phyloP scores from a whole-genome alignment of 257 asterid species.

The Ophiorrhiza pumila region DNA sequence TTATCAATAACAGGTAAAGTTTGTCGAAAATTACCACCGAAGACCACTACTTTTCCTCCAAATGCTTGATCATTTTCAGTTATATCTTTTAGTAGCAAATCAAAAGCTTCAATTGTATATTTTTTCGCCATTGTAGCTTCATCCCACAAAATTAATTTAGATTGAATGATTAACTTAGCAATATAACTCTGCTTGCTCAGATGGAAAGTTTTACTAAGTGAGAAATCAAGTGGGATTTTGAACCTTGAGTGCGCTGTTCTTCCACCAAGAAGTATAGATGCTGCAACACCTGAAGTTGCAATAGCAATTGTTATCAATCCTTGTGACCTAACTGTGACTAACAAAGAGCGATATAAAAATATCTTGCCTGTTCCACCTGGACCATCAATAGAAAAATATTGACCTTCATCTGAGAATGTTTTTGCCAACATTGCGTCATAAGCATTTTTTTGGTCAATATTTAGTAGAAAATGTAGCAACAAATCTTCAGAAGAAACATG shows the following conservation, averaged over 20 bases:
- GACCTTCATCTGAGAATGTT: not conserved
- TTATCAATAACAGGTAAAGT: not conserved
- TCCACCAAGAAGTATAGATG: not conserved
- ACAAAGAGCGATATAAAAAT: not conserved
- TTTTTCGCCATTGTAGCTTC: conserved; percentile 13
- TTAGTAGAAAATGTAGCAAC: not conserved
- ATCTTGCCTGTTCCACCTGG: not conserved
- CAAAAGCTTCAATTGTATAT: not conserved
- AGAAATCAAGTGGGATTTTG: not conserved
- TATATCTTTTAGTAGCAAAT: not conserved
- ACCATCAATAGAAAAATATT: not conserved
- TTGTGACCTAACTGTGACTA: not conserved
- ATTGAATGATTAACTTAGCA: not conserved
- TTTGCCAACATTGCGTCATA: not conserved
- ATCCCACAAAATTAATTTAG: conserved; percentile 1
- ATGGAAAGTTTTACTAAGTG: not conserved
- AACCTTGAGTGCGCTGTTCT: not conserved
- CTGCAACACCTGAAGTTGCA: conserved; percentile 6
- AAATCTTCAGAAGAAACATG: not conserved
- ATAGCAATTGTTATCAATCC: not conserved
- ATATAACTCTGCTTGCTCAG: not conserved
- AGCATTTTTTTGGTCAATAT: not conserved
- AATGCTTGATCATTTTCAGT: not conserved
- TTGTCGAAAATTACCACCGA: conserved; percentile 12
- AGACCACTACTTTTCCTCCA: not conserved